Conservation (phyloP, 805 yeast species). For the Kodamaea nitidulidarum region DNA sequence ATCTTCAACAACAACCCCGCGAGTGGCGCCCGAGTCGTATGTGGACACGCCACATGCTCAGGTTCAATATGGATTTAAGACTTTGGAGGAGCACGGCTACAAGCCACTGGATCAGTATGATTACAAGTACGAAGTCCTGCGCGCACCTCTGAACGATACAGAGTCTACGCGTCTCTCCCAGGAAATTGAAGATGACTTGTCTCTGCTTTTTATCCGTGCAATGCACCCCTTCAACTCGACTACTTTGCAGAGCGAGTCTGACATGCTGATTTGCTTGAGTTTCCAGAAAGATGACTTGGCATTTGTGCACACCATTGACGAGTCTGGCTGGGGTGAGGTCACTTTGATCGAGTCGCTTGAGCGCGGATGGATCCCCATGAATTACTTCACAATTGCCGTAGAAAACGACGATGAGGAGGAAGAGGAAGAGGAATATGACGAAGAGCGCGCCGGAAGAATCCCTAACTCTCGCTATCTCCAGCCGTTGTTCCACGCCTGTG, state of each 20-base stretch:
- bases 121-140: too few relatives aligned
- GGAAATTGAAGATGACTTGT: slow-evolving; percentile 40
- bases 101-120: background rate
- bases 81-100: background rate
- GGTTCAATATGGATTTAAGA: background rate
- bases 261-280: slow-evolving; percentile 68
- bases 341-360: slow-evolving; percentile 58
- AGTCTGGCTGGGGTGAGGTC: slow-evolving; percentile 87
- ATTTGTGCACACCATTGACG: slow-evolving; percentile 73
- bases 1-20: background rate
- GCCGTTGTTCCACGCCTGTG: slow-evolving; percentile 57
- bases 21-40: slow-evolving; percentile 14
- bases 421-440: slow-evolving; percentile 15
- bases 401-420: slow-evolving; percentile 17
- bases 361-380: slow-evolving; percentile 86
- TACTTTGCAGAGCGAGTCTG: slow-evolving; percentile 59
- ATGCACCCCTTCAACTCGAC: slow-evolving; percentile 56
- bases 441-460: slow-evolving; percentile 27
- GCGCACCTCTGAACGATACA: background rate
- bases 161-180: slow-evolving; percentile 4
- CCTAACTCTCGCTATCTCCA: slow-evolving; percentile 48
- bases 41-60: slow-evolving; percentile 16
- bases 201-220: slow-evolving; percentile 53
- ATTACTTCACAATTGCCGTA: slow-evolving; percentile 57
- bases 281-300: slow-evolving; percentile 68